These are phyloP conservation scores for Daldinia grandis DNA, from an alignment of 495 filamentous ascomycete genomes.

Conservation along the genomic window DNA sequence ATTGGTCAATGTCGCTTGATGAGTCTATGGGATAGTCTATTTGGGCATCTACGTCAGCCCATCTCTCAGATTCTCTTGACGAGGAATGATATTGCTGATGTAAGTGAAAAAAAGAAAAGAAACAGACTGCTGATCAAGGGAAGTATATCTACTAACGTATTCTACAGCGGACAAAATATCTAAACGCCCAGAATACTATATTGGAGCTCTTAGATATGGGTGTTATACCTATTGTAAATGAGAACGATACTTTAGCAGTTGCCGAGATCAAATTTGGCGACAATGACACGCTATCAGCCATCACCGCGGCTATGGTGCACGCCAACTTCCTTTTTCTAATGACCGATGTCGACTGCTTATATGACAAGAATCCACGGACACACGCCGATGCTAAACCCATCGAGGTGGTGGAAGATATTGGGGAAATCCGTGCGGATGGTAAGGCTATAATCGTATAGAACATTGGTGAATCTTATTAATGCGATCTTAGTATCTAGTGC, in stretches of 20 bases:
- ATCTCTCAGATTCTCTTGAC: constrained; percentile 95
- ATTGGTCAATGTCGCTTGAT: constrained; percentile 97
- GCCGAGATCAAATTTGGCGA: constrained; percentile 99
- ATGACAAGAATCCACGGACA: constrained; percentile 90
- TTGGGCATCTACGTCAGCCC: constrained; percentile 84
- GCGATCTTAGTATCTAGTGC: constrained; percentile 73
- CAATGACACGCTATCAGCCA: constrained; percentile 96
- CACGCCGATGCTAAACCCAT: constrained; percentile 87
- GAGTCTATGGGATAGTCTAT: constrained; percentile 93
- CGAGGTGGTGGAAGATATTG: constrained; percentile 91
- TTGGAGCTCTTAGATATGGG: constrained; percentile 91
- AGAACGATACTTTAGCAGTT: constrained; percentile 96
- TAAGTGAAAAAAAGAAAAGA: constrained; percentile 60
- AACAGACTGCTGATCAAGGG: neutral
- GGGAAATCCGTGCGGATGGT: constrained; percentile 83
- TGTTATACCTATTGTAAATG: constrained; percentile 97
- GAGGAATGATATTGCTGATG: constrained; percentile 96
- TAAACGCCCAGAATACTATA: constrained; percentile 95
- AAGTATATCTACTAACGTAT: constrained; percentile 6
- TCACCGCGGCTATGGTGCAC: constrained; percentile 96
- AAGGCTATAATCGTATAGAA: constrained; percentile 8
- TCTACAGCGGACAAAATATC: constrained; percentile 83
- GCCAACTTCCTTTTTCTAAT: constrained; percentile 97
- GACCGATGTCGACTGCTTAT: constrained; percentile 98
- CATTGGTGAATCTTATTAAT: neutral